Percentiles rank a stretch among this genome's conserved stretches.
phyloP scores from a whole-genome alignment of 345 rosid genomes.

The Stellera chamaejasme region DNA sequence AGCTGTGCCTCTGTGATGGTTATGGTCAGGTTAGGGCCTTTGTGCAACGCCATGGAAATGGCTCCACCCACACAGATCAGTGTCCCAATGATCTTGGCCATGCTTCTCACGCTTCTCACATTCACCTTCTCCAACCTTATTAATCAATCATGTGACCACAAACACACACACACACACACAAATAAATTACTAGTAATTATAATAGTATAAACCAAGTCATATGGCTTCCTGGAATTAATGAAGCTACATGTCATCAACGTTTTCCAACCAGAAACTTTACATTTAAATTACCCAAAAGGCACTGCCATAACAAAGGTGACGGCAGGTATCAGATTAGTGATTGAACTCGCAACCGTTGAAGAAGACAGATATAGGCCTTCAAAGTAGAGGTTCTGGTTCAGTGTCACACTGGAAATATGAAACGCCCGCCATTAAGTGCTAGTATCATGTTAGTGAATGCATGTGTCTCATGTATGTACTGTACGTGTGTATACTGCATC shows the following conservation, averaged over 20 bases:
- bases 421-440: background rate
- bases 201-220: too few species aligned
- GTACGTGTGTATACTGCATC: too few species aligned
- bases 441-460: background rate
- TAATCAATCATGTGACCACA: background rate
- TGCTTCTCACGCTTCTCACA: conserved; percentile 15
- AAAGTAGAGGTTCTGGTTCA: conserved; percentile 31
- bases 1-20: conserved; percentile 11
- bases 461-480: too few species aligned
- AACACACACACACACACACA: too few species aligned
- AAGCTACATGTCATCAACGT: too few species aligned
- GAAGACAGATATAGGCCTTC: conserved; percentile 34
- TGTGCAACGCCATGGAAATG: conserved; percentile 47
- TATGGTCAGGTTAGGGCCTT: conserved; percentile 36
- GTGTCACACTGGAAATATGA: conserved; percentile 19
- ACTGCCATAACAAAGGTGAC: conserved; percentile 33
- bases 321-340: conserved; percentile 30
- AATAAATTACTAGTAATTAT: too few species aligned
- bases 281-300: conserved; percentile 20
- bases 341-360: conserved; percentile 27
- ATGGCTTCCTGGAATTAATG: too few species aligned
- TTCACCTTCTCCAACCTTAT: conserved; percentile 32
- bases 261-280: too few species aligned
- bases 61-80: conserved; percentile 45
- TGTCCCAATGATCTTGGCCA: conserved; percentile 32